Evolutionary conservation across 140 eudicot species (phyloP), one percentile per base, ranked within the genome.

Genomic region (Anethum foeniculum): DNA sequence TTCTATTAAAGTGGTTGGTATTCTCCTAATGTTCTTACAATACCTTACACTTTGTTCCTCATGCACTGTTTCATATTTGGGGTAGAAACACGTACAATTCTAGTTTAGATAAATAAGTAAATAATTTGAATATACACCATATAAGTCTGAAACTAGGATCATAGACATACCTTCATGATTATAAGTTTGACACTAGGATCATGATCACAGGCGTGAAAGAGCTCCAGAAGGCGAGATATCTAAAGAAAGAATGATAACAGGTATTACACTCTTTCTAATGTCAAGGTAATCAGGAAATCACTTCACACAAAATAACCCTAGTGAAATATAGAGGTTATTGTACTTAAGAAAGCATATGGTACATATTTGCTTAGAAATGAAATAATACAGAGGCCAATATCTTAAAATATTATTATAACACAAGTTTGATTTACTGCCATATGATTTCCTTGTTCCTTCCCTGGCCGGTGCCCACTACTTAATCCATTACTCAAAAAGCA

Each of bases 221-320:
- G 95, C 75, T 94, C 98, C 92, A 89, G 81, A 9, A 94, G 83
- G 54, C 93, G 94, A 79, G 91, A 85, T 75, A 92, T 75, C 98
- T 94, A 69, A 18, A 79, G 21, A 69, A 64, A 25, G 2, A 77
- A 77, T 28, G 49, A 76, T 65, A 39, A 76, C 2, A 77, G 15
- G 43, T 43, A 43, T 74, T 44, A 74, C 25, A 74, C 54, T 21
- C 23, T 67, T 76, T 23, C 80, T 30, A 30, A 75, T 74, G 41
- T 28, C 69, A 39, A 77, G 28, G 18, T 38, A 77, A 49, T 18
- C 27, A 82, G 71, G 43, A 77, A 47, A 28, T 62, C 19, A 67
- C 28, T 36, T 30, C 11, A 71, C 47, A 69, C 15, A 6, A 14
- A 36, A 56, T 79, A 75, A 75, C 19, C 27, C 19, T 47, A 13